Base-by-base conservation (phyloP, 306 rosid genomes). In the Trifolium fragiferum region DNA sequence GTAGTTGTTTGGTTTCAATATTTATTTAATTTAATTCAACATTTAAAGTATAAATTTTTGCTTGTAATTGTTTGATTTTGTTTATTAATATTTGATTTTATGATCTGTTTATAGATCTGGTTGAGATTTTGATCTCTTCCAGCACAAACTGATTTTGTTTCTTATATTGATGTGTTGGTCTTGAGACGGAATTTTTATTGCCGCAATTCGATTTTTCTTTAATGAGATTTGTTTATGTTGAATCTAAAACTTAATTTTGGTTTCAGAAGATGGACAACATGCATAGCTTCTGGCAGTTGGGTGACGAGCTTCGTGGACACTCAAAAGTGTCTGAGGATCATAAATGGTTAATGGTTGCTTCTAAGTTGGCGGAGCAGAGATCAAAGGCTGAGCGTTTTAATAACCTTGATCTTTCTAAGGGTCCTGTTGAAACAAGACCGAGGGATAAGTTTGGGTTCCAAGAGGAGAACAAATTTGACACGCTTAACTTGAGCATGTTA, bases 281-380 rank as follows among this genome's bases (percentile, higher is more conserved):
- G 83, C 75, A 81, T 65, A 92, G 97, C 90, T 95, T 89, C 78
- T 95, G 98, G 98, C 99, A 95, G 69, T 78, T 95, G 82, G 98
- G 98, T 6, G 98, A 92, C 35, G 97, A 95, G 81, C 99, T 95
- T 64, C 98, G 99, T 5, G 99, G 98, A 64, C 99, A 92, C 83
- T 82, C 93, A 1, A 95, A 91, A 85, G 86, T 82, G 27, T 87
- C 98, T 3, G 99, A 95, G 83, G 99, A 95, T 87, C 89, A 95
- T 81, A 89, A 90, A 78, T 95, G 99, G 99, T 76, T 83, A 6
- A 76, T 92, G 90, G 99, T 79, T 62, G 97, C 98, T 74, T 95
- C 98, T 3, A 95, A 89, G 76, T 87, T 95, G 85, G 98, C 98
- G 70, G 99, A 92, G 82, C 99, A 95, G 84, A 87, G 96, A 80